Conservation (phyloP, 345 rosid genomes). For the Corymbia maculata region DNA sequence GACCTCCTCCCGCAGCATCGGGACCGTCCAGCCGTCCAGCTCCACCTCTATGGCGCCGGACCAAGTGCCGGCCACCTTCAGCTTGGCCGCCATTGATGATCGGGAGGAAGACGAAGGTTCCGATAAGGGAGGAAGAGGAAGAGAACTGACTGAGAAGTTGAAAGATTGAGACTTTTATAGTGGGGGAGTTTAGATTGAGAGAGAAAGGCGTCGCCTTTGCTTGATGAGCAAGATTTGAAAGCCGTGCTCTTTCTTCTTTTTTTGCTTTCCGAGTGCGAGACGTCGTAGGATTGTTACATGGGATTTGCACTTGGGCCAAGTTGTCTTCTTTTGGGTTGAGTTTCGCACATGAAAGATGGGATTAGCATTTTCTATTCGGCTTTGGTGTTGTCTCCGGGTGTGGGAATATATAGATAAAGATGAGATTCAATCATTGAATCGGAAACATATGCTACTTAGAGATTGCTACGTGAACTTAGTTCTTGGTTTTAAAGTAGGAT, state of each 20-base stretch:
- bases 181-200: neutral
- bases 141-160: neutral
- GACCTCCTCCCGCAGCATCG: slow-evolving; percentile 66
- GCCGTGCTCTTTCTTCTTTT: neutral
- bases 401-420: neutral
- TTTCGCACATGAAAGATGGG: neutral
- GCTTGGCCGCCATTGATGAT: slow-evolving; percentile 51
- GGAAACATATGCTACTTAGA: neutral
- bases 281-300: neutral
- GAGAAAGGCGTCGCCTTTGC: neutral
- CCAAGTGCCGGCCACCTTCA: slow-evolving; percentile 91
- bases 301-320: neutral
- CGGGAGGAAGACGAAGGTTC: neutral
- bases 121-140: neutral
- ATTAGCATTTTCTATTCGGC: neutral
- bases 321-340: neutral
- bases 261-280: neutral
- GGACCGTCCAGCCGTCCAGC: slow-evolving; percentile 67
- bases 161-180: neutral
- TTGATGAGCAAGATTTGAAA: neutral
- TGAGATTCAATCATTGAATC: neutral
- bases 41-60: slow-evolving; percentile 70
- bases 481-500: accelerated
- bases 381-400: neutral
- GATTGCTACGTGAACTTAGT: neutral